A percentile compares a stretch with the other conserved stretches of the same genome.
phyloP scores from a whole-genome alignment of 352 stramenopile genomes.

The Phytopythium delawarense region DNA sequence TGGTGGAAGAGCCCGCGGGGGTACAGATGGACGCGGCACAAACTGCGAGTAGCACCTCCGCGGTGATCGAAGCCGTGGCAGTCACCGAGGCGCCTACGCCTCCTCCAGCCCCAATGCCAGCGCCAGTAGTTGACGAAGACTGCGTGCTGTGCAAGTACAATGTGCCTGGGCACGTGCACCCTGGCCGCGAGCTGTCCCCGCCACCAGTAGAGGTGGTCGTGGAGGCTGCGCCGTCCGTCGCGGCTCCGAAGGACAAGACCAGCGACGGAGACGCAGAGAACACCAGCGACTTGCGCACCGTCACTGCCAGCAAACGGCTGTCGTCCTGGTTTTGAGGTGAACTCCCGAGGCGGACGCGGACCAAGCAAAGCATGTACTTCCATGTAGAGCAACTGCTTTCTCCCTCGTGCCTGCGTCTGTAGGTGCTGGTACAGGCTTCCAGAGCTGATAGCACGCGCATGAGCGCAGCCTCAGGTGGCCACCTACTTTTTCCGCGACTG shows the following conservation, averaged over 20 bases:
- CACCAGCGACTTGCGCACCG: slow-evolving; percentile 10
- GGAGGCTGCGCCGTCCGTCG: not conserved
- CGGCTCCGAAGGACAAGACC: not conserved
- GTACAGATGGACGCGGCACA: slow-evolving; percentile 2
- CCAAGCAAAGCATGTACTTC: not conserved
- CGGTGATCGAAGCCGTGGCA: not conserved
- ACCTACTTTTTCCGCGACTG: slow-evolving; percentile 51
- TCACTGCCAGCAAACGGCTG: slow-evolving; percentile 29
- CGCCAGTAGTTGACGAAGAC: slow-evolving; percentile 16
- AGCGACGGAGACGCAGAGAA: slow-evolving; percentile 1
- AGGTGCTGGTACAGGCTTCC: not conserved
- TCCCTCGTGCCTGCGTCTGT: not conserved
- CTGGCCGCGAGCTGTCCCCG: slow-evolving; percentile 8
- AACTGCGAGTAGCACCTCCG: not conserved
- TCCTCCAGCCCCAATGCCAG: slow-evolving; percentile 14
- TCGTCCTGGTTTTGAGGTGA: slow-evolving; percentile 49
- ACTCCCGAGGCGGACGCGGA: not conserved
- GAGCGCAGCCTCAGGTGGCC: not conserved
- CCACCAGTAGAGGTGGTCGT: slow-evolving; percentile 6
- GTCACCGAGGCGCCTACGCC: slow-evolving; percentile 3
- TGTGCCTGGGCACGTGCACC: slow-evolving; percentile 50
- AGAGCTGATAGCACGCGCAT: not conserved
- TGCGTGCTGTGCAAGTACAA: slow-evolving; percentile 64
- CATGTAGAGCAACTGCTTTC: not conserved
- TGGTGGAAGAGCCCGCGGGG: slow-evolving; percentile 39